Evolutionary conservation across 805 yeast species (phyloP).

Genomic region (Metschnikowia reukaufii): DNA sequence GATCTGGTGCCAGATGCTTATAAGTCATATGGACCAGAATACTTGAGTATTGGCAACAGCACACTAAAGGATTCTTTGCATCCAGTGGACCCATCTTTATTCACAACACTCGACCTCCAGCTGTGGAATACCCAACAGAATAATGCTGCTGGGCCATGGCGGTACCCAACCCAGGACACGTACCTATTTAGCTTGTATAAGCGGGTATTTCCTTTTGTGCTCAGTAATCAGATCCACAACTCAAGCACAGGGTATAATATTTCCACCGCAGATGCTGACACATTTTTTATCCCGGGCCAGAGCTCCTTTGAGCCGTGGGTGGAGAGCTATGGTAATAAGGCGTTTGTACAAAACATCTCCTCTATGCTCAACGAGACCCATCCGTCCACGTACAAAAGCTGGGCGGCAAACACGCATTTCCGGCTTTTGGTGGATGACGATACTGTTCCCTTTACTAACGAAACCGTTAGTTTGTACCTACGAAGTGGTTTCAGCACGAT

Average conservation of each 20-base stretch:
- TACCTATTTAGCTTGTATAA: constrained; percentile 29
- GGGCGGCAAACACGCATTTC: constrained; percentile 24
- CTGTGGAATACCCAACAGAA: constrained; percentile 9
- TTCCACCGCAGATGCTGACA: constrained; percentile 22
- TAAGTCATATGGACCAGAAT: constrained; percentile 3
- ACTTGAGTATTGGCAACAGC: constrained; percentile 27
- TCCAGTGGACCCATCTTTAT: constrained; percentile 22
- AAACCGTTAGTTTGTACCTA: constrained; percentile 39
- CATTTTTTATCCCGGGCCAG: constrained; percentile 17
- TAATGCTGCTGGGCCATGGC: neutral
- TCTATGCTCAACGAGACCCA: neutral
- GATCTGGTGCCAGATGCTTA: constrained; percentile 5
- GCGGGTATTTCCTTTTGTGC: constrained; percentile 29
- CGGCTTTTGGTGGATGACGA: constrained; percentile 36
- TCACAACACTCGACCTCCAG: constrained; percentile 29
- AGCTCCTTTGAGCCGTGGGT: constrained; percentile 13
- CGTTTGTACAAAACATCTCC: constrained; percentile 3
- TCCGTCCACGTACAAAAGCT: neutral
- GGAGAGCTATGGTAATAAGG: constrained; percentile 2
- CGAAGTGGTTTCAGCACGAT: constrained; percentile 69
- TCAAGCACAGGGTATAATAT: constrained; percentile 24
- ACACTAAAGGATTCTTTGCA: constrained; percentile 28
- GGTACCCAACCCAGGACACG: constrained; percentile 29
- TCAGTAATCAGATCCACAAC: constrained; percentile 23
- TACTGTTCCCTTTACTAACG: constrained; percentile 36